Percentiles rank a stretch among this genome's conserved stretches.
Conservation (phyloP, 345 rosid species). For the Eucalyptus cladocalyx region DNA sequence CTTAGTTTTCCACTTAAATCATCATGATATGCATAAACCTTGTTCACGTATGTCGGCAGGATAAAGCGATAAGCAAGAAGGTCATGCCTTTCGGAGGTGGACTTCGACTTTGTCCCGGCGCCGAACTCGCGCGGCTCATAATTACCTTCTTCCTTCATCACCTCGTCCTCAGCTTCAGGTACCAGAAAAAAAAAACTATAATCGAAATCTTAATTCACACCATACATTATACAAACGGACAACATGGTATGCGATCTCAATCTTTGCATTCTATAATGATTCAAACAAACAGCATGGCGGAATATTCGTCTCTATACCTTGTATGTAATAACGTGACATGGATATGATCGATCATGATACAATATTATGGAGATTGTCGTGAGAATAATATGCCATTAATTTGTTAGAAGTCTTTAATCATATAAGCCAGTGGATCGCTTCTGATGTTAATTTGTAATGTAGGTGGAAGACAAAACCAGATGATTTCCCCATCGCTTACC, state of each 20-base stretch:
- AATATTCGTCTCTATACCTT: accelerated
- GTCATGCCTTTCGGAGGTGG: conserved; percentile 91
- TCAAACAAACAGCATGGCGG: neutral
- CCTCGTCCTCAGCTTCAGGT: conserved; percentile 76
- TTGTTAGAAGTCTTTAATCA: neutral
- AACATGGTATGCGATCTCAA: neutral
- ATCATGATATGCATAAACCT: neutral
- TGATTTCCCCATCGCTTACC: conserved; percentile 72
- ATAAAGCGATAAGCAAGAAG: conserved; percentile 36
- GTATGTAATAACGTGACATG: neutral
- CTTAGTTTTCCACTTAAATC: neutral
- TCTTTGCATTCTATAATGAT: neutral
- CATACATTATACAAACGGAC: neutral
- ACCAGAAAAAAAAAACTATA: neutral
- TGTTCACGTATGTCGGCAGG: conserved; percentile 10
- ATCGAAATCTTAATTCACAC: neutral
- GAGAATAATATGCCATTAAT: neutral
- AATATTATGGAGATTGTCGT: neutral
- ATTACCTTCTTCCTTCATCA: conserved; percentile 76
- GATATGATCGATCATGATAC: neutral
- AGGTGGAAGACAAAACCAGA: conserved; percentile 68
- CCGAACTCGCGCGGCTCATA: conserved; percentile 64
- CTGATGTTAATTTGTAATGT: neutral
- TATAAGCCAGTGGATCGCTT: neutral
- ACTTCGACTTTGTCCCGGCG: conserved; percentile 69